These are phyloP conservation scores for Panicum virgatum DNA, from an alignment of 202 grass and related monocot genomes.

Conservation along the genomic window DNA sequence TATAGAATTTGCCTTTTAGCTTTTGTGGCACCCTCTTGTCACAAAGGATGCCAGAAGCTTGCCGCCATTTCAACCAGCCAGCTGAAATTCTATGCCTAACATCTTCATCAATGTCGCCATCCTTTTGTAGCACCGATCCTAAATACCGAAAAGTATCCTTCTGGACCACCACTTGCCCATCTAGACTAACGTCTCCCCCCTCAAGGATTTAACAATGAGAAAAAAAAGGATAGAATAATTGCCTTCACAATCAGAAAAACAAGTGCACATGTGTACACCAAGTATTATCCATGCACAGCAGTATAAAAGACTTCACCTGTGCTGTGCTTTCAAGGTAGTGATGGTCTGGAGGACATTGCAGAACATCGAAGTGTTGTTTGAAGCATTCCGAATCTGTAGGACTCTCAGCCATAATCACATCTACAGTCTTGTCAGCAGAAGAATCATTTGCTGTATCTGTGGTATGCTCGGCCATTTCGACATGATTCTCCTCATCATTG, in stretches of 20 bases:
- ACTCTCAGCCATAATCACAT: constrained; percentile 37
- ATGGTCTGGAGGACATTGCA: constrained; percentile 77
- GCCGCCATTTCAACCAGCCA: no score
- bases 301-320: constrained; percentile 38
- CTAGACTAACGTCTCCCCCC: no score
- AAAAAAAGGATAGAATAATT: not conserved
- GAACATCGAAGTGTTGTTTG: constrained; percentile 94
- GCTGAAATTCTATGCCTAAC: no score
- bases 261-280: not conserved
- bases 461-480: constrained; percentile 19
- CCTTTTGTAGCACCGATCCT: no score
- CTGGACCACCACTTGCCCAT: no score
- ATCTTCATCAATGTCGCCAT: no score
- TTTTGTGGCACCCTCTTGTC: no score
- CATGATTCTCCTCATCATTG: constrained; percentile 46
- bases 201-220: not conserved
- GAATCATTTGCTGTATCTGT: constrained; percentile 38
- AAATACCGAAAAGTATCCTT: no score
- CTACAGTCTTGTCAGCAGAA: constrained; percentile 30
- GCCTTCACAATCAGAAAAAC: not conserved
- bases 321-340: constrained; percentile 71
- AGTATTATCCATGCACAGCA: no score
- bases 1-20: no score
- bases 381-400: constrained; percentile 55
- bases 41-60: no score